Base-by-base conservation (phyloP, 768 basidiomycete species). In the Collybia sordida region DNA sequence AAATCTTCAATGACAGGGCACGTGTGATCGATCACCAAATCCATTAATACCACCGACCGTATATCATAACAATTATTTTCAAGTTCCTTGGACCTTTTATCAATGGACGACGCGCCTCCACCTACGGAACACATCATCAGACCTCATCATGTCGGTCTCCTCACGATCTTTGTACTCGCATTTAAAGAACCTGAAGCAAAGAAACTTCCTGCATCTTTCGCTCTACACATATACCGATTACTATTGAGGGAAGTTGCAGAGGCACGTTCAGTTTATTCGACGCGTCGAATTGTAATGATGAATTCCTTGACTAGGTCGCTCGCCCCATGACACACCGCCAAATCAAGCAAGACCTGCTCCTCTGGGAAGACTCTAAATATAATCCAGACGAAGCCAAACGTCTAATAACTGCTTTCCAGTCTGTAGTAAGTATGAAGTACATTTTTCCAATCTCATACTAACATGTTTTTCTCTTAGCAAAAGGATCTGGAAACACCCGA, bases 111-210 rank as follows among this genome's bases (percentile, higher is more conserved):
- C 27, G 71, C 74, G 18, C 81, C 80, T 47, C 82, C 85, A 6
- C 83, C 85, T 1, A 77, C 79, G 6, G 79, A 82, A 45, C 85
- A 89, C 65, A 73, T 82, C 49, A 74, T 93, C 23, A 76, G 83
- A 47, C 88, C 90, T 1, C 90, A 93, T 58, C 91, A 93, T 62
- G 72, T 93, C 44, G 78, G 78, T 42, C 70, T 92, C 14, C 71
- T 92, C 25, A 78, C 79, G 27, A 70, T 90, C 21, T 71, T 91
- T 28, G 70, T 83, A 51, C 69, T 86, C 11, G 69, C 79, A 3
- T 88, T 84, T 64, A 85, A 81, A 61, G 83, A 86, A 54, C 73
- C 74, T 50, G 73, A 74, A 21, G 67, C 75, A 37, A 75, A 74
- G 48, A 73, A 73, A 21, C 73, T 89, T 8, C 81, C 87, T 1